Evolutionary conservation across 1,139 yeast species (phyloP).

Genomic region (Hansenula lynferdii): DNA sequence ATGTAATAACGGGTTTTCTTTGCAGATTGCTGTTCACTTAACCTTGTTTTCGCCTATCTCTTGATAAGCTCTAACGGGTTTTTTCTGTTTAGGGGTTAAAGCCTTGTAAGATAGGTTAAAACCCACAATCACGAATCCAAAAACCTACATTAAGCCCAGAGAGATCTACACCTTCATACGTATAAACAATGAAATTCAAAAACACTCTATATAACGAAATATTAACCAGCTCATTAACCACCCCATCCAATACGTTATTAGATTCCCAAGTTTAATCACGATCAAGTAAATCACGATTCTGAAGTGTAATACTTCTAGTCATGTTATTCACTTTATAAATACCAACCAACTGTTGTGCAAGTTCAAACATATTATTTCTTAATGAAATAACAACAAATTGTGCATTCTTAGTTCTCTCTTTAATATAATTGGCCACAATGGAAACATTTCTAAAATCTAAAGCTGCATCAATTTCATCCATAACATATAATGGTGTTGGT

Average conservation of each 20-base stretch:
- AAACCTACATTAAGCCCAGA: background rate
- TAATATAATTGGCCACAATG: conserved; percentile 94
- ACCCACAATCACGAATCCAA: too few species aligned
- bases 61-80: too few species aligned
- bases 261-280: background rate
- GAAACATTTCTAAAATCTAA: conserved; percentile 95
- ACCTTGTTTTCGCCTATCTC: too few species aligned
- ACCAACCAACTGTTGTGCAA: conserved; percentile 91
- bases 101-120: too few species aligned
- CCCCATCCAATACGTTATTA: too few species aligned
- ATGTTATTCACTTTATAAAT: conserved; percentile 89
- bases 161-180: background rate
- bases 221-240: background rate
- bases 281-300: conserved; percentile 47
- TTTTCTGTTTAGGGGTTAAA: too few species aligned
- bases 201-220: background rate
- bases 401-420: conserved; percentile 92
- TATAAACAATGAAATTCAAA: too few species aligned
- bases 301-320: conserved; percentile 79
- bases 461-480: conserved; percentile 99
- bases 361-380: conserved; percentile 96
- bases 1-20: background rate
- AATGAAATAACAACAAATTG: conserved; percentile 94
- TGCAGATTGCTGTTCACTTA: too few species aligned
- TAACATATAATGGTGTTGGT: conserved; percentile 96